Evolutionary conservation across 495 filamentous ascomycete species (phyloP).

Genomic region (Penicillium egyptiacum): DNA sequence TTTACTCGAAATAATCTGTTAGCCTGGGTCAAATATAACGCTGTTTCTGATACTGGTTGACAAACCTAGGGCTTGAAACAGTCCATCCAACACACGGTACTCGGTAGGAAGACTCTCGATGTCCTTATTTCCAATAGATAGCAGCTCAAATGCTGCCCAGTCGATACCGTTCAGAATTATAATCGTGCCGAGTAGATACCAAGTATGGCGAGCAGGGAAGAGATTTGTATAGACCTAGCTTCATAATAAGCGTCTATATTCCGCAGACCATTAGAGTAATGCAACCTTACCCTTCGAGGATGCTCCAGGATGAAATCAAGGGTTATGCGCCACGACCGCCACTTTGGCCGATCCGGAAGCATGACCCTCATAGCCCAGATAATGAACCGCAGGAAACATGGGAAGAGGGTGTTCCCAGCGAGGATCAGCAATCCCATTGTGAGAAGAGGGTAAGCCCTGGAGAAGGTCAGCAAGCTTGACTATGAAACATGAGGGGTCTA

Average conservation of each 20-base stretch:
- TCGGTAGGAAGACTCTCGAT: conserved; percentile 57
- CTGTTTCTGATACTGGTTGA: background rate
- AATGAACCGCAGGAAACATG: conserved; percentile 75
- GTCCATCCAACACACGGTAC: conserved; percentile 68
- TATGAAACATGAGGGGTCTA: background rate
- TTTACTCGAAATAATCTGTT: conserved; percentile 8
- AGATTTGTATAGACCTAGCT: conserved; percentile 69
- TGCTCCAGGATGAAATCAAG: conserved; percentile 79
- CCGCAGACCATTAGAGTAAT: background rate
- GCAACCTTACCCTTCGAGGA: conserved; percentile 58
- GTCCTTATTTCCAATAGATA: conserved; percentile 69
- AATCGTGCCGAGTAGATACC: conserved; percentile 74
- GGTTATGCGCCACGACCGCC: conserved; percentile 58
- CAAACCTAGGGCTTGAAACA: conserved; percentile 72
- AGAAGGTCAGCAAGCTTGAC: conserved; percentile 14
- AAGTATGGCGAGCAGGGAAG: conserved; percentile 73
- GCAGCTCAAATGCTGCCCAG: conserved; percentile 77
- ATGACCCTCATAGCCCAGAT: conserved; percentile 61
- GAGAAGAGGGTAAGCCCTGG: conserved; percentile 63
- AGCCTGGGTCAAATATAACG: conserved; percentile 4
- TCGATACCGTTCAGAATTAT: conserved; percentile 76
- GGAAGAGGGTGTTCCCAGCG: conserved; percentile 80
- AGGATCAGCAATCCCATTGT: conserved; percentile 77
- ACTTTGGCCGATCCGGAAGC: conserved; percentile 44
- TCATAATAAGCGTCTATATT: background rate